Evolutionary conservation across 768 basidiomycete species (phyloP), one percentile per base, ranked within the genome.

Genomic region (Pleurotus giganteus): DNA sequence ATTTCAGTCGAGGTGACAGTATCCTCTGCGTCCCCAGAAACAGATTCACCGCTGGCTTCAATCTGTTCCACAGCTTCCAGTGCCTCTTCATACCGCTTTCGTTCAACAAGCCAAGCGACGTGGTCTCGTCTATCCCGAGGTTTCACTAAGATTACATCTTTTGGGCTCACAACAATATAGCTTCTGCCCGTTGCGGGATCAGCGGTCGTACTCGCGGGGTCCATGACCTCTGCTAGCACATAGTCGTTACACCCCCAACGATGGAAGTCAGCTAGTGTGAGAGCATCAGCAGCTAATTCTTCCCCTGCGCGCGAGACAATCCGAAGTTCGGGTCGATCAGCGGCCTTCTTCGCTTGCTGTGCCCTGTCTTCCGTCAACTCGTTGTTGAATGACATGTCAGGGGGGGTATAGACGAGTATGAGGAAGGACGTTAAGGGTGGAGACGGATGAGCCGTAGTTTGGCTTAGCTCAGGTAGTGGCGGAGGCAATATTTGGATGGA

Each of bases 171-270:
- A 11, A 97, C 94, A 26, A 94, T 77, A 65, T 93, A 97, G 50
- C 81, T 82, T 55, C 83, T 75, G 15, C 72, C 75, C 34, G 70
- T 73, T 8, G 64, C 67, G 43, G 65, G 59, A 4, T 54, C 57
- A 13, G 61, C 61, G 32, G 69, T 58, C 3, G 65, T 57, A 24
- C 66, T 66, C 27, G 67, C 71, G 5, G 67, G 67, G 3, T 63
- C 60, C n/a, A 69, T 65, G 47, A 77, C 76, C 54, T 84, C 85
- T 4, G 81, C 81, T 12, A 97, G 74, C 7, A 80, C 69, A 64
- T 99, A 98, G 66, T 99, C 96, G 61, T 94, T 94, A 67, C 97
- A 98, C 3, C 87, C 85, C 82, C 89, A 97, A 7, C 80, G 72
- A 63, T 92, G 86, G 68, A 80, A 98, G 60, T 86, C 83, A 24